Conservation (phyloP, 192 early-diverging fungal genomes). For the Glomus cerebriforme region DNA sequence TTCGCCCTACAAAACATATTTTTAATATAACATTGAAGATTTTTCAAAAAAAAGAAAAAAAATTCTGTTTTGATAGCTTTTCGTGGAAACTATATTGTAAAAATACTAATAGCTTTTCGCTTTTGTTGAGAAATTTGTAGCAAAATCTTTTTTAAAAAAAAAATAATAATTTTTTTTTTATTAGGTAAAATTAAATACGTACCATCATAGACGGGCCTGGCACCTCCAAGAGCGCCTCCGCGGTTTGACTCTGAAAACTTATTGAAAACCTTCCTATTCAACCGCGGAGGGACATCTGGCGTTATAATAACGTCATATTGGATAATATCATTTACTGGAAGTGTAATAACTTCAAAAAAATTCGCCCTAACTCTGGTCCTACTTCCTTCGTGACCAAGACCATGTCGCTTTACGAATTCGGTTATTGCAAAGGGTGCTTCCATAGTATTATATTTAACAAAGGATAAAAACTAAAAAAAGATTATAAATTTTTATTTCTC, state of each 20-base stretch:
- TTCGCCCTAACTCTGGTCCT: conserved; percentile 58
- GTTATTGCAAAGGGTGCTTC: conserved; percentile 28
- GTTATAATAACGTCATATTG: conserved; percentile 84
- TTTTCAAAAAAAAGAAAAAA: too few relatives aligned
- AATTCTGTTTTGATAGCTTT: too few relatives aligned
- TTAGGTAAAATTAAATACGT: background rate
- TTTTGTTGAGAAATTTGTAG: too few relatives aligned
- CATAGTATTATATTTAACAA: background rate
- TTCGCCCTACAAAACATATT: conserved; percentile 73
- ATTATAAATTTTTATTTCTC: too few relatives aligned
- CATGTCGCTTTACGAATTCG: conserved; percentile 46
- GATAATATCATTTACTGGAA: conserved; percentile 67
- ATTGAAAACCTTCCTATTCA: conserved; percentile 70
- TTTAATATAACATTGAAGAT: too few relatives aligned
- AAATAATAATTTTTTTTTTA: background rate
- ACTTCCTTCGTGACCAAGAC: conserved; percentile 49
- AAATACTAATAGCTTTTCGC: too few relatives aligned
- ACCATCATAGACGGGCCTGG: conserved; percentile 76
- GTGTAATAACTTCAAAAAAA: conserved; percentile 74
- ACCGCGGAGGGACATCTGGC: conserved; percentile 75
- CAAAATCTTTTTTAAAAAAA: background rate
- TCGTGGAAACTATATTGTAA: too few relatives aligned
- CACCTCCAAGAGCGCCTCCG: conserved; percentile 56
- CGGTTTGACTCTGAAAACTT: conserved; percentile 57
- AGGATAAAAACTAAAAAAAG: background rate